Percentiles rank a stretch among this genome's conserved stretches.
These are phyloP conservation scores for Salix brachista DNA, from an alignment of 345 rosid genomes.

Conservation along the genomic window DNA sequence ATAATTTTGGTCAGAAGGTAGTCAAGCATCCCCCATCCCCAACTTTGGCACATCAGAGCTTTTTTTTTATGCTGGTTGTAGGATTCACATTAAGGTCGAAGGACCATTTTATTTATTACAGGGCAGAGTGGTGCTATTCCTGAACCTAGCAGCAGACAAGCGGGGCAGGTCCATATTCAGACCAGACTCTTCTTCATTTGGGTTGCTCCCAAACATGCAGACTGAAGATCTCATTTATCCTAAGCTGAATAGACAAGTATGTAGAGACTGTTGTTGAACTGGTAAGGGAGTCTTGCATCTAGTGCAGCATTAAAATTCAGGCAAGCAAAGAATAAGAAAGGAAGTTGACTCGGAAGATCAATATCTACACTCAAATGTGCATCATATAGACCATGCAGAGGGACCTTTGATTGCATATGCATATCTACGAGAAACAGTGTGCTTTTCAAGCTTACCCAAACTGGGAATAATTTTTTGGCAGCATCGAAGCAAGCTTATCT, in stretches of 20 bases:
- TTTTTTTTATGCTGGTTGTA: too few species aligned
- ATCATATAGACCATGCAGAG: neutral
- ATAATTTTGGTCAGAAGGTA: neutral
- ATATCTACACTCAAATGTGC: neutral
- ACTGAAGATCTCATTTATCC: too few species aligned
- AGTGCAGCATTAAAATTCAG: neutral
- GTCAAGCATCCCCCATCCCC: neutral
- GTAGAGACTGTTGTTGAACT: too few species aligned
- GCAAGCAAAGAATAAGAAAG: slow-evolving; percentile 4
- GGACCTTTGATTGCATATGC: slow-evolving; percentile 3
- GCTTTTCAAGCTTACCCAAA: slow-evolving; percentile 63
- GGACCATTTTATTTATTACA: too few species aligned
- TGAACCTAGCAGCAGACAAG: too few species aligned
- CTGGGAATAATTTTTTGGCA: slow-evolving; percentile 80
- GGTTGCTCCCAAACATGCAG: too few species aligned
- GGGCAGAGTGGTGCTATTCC: too few species aligned
- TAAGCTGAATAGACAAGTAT: too few species aligned
- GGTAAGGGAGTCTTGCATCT: neutral
- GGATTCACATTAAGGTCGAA: too few species aligned
- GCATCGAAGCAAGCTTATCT: slow-evolving; percentile 77
- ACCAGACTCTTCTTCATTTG: too few species aligned
- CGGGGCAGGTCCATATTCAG: too few species aligned
- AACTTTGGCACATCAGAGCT: neutral
- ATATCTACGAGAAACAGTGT: neutral
- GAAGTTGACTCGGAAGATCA: neutral